phyloP scores from a whole-genome alignment of 257 asterid genomes.

The Penstemon eatonii region DNA sequence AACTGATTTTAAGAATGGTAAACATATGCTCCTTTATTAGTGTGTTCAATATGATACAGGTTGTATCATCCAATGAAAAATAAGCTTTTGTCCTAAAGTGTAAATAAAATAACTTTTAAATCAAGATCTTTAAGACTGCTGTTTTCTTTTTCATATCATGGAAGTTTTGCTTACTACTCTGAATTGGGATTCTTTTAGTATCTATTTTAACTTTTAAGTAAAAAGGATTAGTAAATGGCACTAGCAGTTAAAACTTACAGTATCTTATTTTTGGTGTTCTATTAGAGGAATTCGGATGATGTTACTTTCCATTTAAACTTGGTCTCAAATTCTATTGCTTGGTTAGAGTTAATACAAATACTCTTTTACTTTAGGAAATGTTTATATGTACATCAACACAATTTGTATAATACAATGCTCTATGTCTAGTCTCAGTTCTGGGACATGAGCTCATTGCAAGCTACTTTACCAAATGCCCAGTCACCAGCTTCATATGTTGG shows the following conservation, averaged over 20 bases:
- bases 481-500: conserved; percentile 49
- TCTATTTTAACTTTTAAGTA: not conserved
- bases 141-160: not conserved
- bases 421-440: conserved; percentile 51
- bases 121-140: too few relatives aligned
- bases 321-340: not conserved
- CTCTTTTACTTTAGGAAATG: not conserved
- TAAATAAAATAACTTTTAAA: not conserved
- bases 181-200: not conserved
- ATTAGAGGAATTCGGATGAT: not conserved
- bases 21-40: too few relatives aligned
- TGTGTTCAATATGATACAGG: not conserved
- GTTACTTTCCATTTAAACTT: not conserved
- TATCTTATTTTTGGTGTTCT: too few relatives aligned
- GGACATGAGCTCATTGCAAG: conserved; percentile 79
- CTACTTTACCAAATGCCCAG: conserved; percentile 60
- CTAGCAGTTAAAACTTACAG: too few relatives aligned
- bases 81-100: too few relatives aligned
- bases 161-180: not conserved
- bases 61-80: not conserved
- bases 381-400: not conserved
- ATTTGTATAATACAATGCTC: conserved; percentile 17
- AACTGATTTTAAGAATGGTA: not conserved
- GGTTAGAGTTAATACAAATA: not conserved
- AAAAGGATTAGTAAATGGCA: not conserved